phyloP scores from a whole-genome alignment of 257 asterid genomes.

The Orobanche coerulescens region DNA sequence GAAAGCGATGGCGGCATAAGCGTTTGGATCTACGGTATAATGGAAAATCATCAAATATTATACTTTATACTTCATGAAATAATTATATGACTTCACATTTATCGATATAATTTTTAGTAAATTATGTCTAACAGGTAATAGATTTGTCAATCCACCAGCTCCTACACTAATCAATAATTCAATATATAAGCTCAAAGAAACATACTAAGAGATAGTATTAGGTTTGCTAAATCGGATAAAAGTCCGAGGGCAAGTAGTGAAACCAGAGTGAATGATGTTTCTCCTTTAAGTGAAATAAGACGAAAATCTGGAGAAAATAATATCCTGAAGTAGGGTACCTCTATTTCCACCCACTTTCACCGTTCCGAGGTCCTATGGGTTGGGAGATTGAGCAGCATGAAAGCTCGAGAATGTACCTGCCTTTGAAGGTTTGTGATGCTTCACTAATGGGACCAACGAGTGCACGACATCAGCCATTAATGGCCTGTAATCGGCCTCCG shows the following conservation, averaged over 20 bases:
- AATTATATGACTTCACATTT: too few relatives aligned
- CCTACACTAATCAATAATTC: not conserved
- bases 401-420: slow-evolving; percentile 32
- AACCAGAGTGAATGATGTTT: not conserved
- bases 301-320: not conserved
- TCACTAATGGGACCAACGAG: slow-evolving; percentile 76
- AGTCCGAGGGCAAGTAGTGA: not conserved
- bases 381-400: slow-evolving; percentile 42
- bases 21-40: too few relatives aligned
- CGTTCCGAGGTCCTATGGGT: slow-evolving; percentile 17
- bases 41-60: too few relatives aligned
- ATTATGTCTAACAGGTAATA: too few relatives aligned
- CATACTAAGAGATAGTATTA: too few relatives aligned
- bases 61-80: too few relatives aligned
- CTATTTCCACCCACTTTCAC: not conserved
- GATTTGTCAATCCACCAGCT: not conserved
- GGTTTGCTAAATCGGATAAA: not conserved
- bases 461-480: slow-evolving; percentile 89
- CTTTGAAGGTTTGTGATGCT: slow-evolving; percentile 40
- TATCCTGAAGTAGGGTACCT: not conserved
- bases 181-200: not conserved
- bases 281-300: slow-evolving; percentile 8
- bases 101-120: too few relatives aligned
- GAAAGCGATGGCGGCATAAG: too few relatives aligned
- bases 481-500: slow-evolving; percentile 92